phyloP scores from a whole-genome alignment of 176 grass and related monocot species.

The Avena sativa region DNA sequence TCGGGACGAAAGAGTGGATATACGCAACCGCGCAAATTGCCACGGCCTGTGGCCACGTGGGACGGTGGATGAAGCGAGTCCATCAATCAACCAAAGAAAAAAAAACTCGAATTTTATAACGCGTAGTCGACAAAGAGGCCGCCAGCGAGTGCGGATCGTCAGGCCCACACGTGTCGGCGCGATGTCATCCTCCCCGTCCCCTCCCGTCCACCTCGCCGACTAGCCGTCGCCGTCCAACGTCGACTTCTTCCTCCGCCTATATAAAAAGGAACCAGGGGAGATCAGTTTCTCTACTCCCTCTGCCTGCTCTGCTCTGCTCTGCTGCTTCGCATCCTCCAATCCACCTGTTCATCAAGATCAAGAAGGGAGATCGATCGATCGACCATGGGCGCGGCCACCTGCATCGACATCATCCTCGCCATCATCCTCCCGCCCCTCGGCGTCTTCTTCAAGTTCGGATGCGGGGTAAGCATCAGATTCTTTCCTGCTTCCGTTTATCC shows the following conservation, averaged over 20 bases:
- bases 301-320: not conserved
- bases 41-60: not conserved
- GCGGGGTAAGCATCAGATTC: slow-evolving; percentile 15
- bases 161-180: slow-evolving; percentile 18
- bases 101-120: not conserved
- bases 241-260: not conserved
- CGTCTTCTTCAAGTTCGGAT: slow-evolving; percentile 65
- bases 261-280: not conserved
- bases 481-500: too few relatives aligned
- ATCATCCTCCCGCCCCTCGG: slow-evolving; percentile 66
- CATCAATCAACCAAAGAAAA: not conserved
- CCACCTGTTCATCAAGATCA: not conserved
- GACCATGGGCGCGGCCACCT: slow-evolving; percentile 41
- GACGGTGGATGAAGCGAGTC: not conserved
- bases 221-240: not conserved
- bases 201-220: not conserved
- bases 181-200: not conserved
- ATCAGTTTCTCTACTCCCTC: not conserved
- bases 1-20: too few relatives aligned
- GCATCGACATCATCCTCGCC: slow-evolving; percentile 65
- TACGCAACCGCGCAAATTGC: not conserved
- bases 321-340: not conserved
- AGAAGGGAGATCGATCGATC: not conserved
- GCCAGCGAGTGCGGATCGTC: not conserved
- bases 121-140: not conserved